Conservation (phyloP, 179 eudicot genomes). For the Dionaea muscipula region DNA sequence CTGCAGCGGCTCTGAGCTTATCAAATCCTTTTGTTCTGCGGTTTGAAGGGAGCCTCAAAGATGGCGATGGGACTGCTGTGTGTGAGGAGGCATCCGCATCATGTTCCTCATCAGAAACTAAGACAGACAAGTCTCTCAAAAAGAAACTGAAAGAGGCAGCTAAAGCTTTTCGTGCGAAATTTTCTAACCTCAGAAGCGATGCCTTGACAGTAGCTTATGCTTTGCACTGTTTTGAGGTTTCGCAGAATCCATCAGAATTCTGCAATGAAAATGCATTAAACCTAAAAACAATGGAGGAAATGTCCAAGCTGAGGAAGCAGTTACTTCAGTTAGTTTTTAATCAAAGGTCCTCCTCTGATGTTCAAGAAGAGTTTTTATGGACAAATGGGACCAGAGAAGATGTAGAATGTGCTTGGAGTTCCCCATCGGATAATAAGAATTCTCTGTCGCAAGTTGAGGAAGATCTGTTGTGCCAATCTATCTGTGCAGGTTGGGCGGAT, state of each 20-base stretch:
- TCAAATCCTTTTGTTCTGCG: constrained; percentile 59
- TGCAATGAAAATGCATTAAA: constrained; percentile 47
- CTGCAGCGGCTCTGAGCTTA: constrained; percentile 79
- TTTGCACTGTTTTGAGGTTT: constrained; percentile 69
- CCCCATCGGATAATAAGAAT: constrained; percentile 25
- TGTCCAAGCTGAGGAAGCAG: constrained; percentile 77
- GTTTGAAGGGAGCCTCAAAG: constrained; percentile 34
- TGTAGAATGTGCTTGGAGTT: constrained; percentile 59
- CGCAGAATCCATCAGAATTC: constrained; percentile 32
- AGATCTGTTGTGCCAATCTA: constrained; percentile 68
- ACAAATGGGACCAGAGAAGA: constrained; percentile 46
- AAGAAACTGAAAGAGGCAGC: constrained; percentile 51
- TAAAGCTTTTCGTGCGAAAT: constrained; percentile 46
- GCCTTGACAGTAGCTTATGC: constrained; percentile 75
- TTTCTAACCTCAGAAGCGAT: constrained; percentile 69
- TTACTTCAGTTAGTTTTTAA: constrained; percentile 55
- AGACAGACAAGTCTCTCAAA: constrained; percentile 24
- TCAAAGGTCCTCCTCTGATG: constrained; percentile 22
- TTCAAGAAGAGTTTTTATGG: constrained; percentile 45
- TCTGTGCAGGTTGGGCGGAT: constrained; percentile 96
- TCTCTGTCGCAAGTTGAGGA: constrained; percentile 48
- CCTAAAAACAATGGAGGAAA: constrained; percentile 75
- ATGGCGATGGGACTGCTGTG: constrained; percentile 18
- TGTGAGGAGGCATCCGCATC: constrained; percentile 10
- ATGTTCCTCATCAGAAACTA: constrained; percentile 12